Evolutionary conservation across 768 basidiomycete genomes (phyloP), one percentile per base, ranked within the genome.

Genomic region (Punctularia strigosozonata): DNA sequence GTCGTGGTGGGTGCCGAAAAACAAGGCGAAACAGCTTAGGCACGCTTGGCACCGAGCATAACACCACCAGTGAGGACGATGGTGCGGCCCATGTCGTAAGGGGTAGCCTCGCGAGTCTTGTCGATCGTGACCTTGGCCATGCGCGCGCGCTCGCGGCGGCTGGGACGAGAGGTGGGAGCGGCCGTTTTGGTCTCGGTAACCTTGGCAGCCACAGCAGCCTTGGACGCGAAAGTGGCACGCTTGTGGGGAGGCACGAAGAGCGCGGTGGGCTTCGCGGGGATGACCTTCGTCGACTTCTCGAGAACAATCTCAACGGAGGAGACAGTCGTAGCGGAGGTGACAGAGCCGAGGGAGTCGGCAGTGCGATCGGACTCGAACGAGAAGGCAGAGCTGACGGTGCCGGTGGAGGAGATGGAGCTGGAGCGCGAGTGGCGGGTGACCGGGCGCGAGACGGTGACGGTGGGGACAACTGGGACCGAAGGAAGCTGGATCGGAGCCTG

Each of bases 11-110:
- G n/a, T n/a, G n/a, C n/a, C n/a, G n/a, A n/a, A n/a, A n/a, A n/a
- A n/a, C n/a, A n/a, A n/a, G n/a, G n/a, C n/a, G n/a, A n/a, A n/a
- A n/a, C n/a, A n/a, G n/a, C n/a, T n/a, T n/a, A n/a, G n/a, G n/a
- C n/a, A n/a, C n/a, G n/a, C 48, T 53, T 56, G 37, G 52, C 17
- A 36, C 83, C 84, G 44, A 88, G 80, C 85, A 88, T 88, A 47
- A 87, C 84, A 46, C 84, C 85, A 41, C 85, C 85, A 3, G 84
- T 86, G 49, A 88, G 73, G 36, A 87, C 84, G 22, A 84, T 86
- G 38, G 85, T 88, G 69, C 85, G 85, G 46, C 85, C 85, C 40
- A 83, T 83, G 48, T 88, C 84, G 50, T 88, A 88, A 50, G 81
- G 80, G 34, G 84, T 87, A 45, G 87, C 80, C 32, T 81, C 80